Evolutionary conservation across 768 basidiomycete genomes (phyloP).

Genomic region (Fomitopsis serialis): DNA sequence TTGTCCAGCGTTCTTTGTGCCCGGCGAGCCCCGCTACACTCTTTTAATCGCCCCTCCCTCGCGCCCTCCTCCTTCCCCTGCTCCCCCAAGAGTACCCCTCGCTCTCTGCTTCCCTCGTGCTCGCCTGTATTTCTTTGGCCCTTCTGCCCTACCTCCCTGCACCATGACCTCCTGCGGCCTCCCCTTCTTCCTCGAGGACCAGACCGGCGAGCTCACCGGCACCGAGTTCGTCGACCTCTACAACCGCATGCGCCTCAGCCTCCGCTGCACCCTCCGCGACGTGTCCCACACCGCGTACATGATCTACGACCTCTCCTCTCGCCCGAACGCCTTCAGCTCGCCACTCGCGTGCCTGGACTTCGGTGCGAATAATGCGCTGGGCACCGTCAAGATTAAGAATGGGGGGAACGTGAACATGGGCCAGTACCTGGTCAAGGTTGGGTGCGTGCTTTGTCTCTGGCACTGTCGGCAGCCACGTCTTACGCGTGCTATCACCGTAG

Average conservation of each 20-base stretch:
- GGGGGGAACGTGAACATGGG: constrained; percentile 40
- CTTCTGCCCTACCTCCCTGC: background rate
- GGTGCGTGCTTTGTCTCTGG: constrained; percentile 28
- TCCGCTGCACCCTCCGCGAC: constrained; percentile 43
- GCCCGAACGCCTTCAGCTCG: constrained; percentile 17
- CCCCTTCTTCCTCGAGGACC: constrained; percentile 63
- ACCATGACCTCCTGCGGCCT: constrained; percentile 39
- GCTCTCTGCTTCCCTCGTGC: background rate
- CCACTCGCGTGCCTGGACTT: constrained; percentile 50
- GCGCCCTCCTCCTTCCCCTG: background rate
- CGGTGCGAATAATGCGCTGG: constrained; percentile 39
- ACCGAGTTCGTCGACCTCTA: constrained; percentile 61
- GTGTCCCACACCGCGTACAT: constrained; percentile 42
- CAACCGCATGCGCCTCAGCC: constrained; percentile 47
- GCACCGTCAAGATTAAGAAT: constrained; percentile 42
- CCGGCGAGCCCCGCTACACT: background rate
- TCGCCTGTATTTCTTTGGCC: too few relatives aligned
- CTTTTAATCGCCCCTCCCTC: background rate
- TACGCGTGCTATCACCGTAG: background rate
- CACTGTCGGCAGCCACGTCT: constrained; percentile 5
- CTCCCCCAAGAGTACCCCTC: background rate
- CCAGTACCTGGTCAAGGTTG: constrained; percentile 43
- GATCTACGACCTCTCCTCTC: constrained; percentile 38
- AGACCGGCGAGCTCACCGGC: constrained; percentile 44
- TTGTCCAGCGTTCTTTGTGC: too few relatives aligned